Evolutionary conservation across 768 basidiomycete genomes (phyloP).

Genomic region (Termitomyces sp.): DNA sequence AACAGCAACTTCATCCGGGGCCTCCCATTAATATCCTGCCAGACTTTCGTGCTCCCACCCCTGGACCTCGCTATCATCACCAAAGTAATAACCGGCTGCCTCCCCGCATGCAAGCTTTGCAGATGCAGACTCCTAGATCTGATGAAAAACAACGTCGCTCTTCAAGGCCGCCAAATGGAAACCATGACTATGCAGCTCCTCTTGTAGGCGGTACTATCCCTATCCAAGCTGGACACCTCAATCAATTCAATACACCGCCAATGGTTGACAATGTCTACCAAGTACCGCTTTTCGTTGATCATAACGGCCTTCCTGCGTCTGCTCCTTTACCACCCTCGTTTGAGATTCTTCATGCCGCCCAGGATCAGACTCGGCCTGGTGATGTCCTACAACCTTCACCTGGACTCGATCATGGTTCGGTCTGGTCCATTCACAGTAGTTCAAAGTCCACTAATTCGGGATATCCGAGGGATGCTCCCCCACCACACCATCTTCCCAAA

Average conservation of each 20-base stretch:
- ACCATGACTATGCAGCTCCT: neutral
- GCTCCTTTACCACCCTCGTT: constrained; percentile 8
- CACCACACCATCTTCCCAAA: constrained; percentile 51
- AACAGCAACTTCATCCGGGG: neutral
- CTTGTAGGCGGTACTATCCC: neutral
- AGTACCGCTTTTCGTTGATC: constrained; percentile 13
- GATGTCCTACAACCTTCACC: constrained; percentile 1
- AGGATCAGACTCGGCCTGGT: constrained; percentile 1
- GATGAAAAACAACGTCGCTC: constrained; percentile 18
- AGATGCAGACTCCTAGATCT: constrained; percentile 16
- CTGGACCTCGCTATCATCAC: constrained; percentile 12
- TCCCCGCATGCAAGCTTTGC: constrained; percentile 22
- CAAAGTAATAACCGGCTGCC: constrained; percentile 17
- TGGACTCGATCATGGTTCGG: constrained; percentile 6
- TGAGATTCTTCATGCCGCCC: neutral
- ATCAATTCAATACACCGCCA: constrained; percentile 6
- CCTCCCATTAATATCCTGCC: constrained; percentile 5
- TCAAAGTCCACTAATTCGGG: constrained; percentile 16
- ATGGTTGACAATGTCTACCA: constrained; percentile 14
- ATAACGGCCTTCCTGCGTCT: constrained; percentile 12
- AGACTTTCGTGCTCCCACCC: constrained; percentile 9
- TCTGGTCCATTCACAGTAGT: constrained; percentile 17
- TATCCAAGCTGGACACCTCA: constrained; percentile 1
- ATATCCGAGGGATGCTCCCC: constrained; percentile 15
- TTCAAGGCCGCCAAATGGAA: constrained; percentile 6